Evolutionary conservation across 352 stramenopile species (phyloP), one percentile per base, ranked within the genome.

Genomic region (Pythium oligandrum): DNA sequence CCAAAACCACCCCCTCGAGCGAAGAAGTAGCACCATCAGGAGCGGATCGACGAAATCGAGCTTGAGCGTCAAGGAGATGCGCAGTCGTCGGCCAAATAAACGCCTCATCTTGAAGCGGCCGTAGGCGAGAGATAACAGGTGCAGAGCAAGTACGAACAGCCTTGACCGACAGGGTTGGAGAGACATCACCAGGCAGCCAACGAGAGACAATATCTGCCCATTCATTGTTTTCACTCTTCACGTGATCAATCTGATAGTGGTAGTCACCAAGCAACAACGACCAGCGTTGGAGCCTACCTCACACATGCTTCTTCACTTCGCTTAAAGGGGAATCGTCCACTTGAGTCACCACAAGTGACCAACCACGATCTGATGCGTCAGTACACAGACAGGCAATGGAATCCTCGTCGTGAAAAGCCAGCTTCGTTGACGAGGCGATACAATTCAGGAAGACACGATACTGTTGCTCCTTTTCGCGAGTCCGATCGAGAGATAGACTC

Each of bases 201-300:
- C 12, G 4, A 4, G 8, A 5, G 46, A 30, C 46, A 12, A 12
- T 4, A 35, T 32, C 1, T 36, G 45, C 35, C 30, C 26, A 32
- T 42, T 17, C 48, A n/a, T n/a, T n/a, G n/a, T n/a, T n/a, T n/a
- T n/a, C n/a, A n/a, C n/a, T n/a, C 17, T 49, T 35, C 6, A 62
- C 36, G 17, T 62, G 55, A 26, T 62, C 55, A 12, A 62, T 62
- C 32, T 38, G 7, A 35, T 62, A 62, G n/a, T 33, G 35, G 11
- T 50, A 48, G 10, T 48, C 55, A 9, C 3, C 34, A n/a, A 62
- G 47, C 1, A n/a, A 31, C 4, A 62, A 31, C 12, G 55, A 1
- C 42, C 48, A 46, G n/a, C n/a, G n/a, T n/a, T n/a, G n/a, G n/a
- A n/a, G n/a, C n/a, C n/a, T n/a, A n/a, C n/a, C n/a, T n/a, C 42